A percentile compares a stretch with the other conserved stretches of the same genome.
Conservation (phyloP, 495 filamentous ascomycete species). For the Aspergillus cristatus region DNA sequence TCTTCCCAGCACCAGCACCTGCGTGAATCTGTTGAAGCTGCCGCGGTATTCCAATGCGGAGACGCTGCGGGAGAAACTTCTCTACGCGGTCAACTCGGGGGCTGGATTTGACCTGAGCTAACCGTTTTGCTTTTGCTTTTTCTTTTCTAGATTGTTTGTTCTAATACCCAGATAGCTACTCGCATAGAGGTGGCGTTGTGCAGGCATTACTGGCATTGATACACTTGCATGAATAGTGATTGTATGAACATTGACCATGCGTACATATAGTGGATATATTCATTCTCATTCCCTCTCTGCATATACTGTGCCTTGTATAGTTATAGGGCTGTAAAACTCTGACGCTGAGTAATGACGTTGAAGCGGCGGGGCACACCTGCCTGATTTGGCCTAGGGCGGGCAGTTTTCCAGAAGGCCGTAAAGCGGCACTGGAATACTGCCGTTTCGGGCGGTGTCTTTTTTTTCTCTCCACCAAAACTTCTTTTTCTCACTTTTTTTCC, state of each 20-base stretch:
- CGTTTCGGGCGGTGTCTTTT: too few relatives aligned
- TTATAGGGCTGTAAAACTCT: too few relatives aligned
- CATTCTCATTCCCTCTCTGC: too few relatives aligned
- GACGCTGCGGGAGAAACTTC: constrained; percentile 62
- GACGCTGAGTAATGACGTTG: constrained; percentile 11
- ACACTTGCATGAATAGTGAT: too few relatives aligned
- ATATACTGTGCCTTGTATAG: too few relatives aligned
- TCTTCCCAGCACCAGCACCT: constrained; percentile 91
- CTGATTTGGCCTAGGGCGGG: constrained; percentile 14
- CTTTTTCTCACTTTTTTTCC: constrained; percentile 17
- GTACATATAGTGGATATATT: too few relatives aligned
- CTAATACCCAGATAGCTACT: too few relatives aligned
- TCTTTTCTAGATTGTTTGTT: not conserved
- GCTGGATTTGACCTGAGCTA: constrained; percentile 93
- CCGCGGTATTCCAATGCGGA: constrained; percentile 63
- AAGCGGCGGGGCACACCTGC: constrained; percentile 12
- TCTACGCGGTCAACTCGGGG: constrained; percentile 86
- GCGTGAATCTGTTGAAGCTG: constrained; percentile 91
- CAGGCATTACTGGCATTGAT: too few relatives aligned
- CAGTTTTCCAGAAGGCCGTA: constrained; percentile 24
- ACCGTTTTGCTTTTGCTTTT: constrained; percentile 2
- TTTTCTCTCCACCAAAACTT: constrained; percentile 1
- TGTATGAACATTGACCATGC: too few relatives aligned
- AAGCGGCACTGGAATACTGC: constrained; percentile 7
- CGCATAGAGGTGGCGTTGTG: too few relatives aligned